These are phyloP conservation scores for Fistulina hepatica DNA, from an alignment of 1,284 basidiomycete genomes.

Conservation along the genomic window DNA sequence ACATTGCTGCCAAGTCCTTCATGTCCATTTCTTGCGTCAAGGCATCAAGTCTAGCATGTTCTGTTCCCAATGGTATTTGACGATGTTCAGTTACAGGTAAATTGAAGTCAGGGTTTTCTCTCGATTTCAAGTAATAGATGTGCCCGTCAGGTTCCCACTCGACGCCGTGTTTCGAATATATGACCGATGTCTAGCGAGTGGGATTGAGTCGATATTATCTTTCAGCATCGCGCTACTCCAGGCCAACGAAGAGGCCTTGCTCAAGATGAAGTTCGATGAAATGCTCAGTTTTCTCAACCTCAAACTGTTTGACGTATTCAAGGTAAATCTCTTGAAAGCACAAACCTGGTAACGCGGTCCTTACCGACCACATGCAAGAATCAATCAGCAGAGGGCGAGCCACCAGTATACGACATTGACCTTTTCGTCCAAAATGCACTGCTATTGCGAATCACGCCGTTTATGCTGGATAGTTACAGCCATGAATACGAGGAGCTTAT, in stretches of 20 bases:
- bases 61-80: constrained; percentile 96
- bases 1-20: constrained; percentile 41
- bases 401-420: constrained; percentile 52
- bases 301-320: constrained; percentile 76
- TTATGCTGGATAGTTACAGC: constrained; percentile 84
- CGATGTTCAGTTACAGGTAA: constrained; percentile 88
- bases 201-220: constrained; percentile 93
- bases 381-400: constrained; percentile 19
- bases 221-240: constrained; percentile 85
- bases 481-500: constrained; percentile 74
- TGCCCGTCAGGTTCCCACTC: constrained; percentile 72
- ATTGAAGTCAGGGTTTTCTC: constrained; percentile 18
- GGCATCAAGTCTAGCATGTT: constrained; percentile 97
- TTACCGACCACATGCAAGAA: constrained; percentile 18
- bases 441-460: constrained; percentile 75
- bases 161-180: constrained; percentile 93
- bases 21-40: constrained; percentile 85
- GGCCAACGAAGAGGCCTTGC: constrained; percentile 76
- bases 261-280: constrained; percentile 81
- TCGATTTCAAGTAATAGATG: too few species aligned
- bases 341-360: too few species aligned
- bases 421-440: constrained; percentile 82
- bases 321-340: constrained; percentile 33
- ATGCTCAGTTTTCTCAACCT: constrained; percentile 75
- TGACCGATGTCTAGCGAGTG: constrained; percentile 90